Evolutionary conservation across 2,329 filamentous ascomycete genomes (phyloP).

Genomic region (Talaromyces rugulosus): DNA sequence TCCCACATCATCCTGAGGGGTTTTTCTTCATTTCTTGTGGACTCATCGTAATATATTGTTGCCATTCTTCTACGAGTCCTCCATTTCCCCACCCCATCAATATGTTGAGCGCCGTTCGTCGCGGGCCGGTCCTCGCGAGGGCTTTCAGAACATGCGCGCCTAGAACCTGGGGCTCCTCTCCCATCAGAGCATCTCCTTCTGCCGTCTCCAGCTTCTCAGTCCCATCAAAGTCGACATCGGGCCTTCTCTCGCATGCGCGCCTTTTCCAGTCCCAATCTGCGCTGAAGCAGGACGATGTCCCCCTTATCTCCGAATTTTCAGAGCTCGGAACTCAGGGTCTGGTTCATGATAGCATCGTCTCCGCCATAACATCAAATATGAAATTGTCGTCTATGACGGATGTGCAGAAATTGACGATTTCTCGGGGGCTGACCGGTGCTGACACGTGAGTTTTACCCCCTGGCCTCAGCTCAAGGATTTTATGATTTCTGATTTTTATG

Average conservation of each 20-base stretch:
- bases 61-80: slow-evolving; percentile 2
- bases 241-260: slow-evolving; percentile 17
- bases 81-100: neutral
- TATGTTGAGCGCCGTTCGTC: slow-evolving; percentile 39
- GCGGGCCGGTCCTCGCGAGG: slow-evolving; percentile 31
- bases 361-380: slow-evolving; percentile 68
- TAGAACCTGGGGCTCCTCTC: slow-evolving; percentile 20
- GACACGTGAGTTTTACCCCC: slow-evolving; percentile 64
- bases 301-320: slow-evolving; percentile 34
- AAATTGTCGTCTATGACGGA: slow-evolving; percentile 82
- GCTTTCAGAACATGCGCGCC: slow-evolving; percentile 32
- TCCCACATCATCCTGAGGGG: neutral
- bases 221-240: slow-evolving; percentile 18
- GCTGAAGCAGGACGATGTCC: slow-evolving; percentile 21
- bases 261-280: slow-evolving; percentile 29
- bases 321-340: slow-evolving; percentile 35
- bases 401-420: slow-evolving; percentile 81
- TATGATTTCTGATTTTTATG: slow-evolving; percentile 5
- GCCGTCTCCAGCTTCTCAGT: slow-evolving; percentile 19
- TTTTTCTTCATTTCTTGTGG: neutral
- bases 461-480: slow-evolving; percentile 12
- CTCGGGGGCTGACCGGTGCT: slow-evolving; percentile 69
- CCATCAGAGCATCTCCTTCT: slow-evolving; percentile 23
- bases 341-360: slow-evolving; percentile 63
- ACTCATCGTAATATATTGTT: neutral